Percentiles rank a stretch among this genome's conserved stretches.
Conservation (phyloP, 371 early-diverging fungal species). For the Thermomucor indicae-seudaticae region DNA sequence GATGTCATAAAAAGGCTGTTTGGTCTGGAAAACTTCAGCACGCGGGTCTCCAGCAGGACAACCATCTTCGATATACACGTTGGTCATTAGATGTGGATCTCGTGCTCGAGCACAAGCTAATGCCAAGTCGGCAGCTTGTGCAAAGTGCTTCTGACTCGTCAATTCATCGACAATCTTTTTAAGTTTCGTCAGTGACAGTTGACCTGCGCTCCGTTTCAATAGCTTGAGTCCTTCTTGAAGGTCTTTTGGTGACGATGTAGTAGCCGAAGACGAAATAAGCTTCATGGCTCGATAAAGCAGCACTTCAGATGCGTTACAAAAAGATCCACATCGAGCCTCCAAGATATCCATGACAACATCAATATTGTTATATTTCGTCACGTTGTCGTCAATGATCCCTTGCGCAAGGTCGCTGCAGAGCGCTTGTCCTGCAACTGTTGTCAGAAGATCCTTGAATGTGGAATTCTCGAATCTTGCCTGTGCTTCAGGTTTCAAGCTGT, state of each 20-base stretch:
- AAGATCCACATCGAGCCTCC: conserved; percentile 65
- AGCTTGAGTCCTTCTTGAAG: conserved; percentile 53
- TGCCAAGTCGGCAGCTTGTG: conserved; percentile 51
- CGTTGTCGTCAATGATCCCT: conserved; percentile 50
- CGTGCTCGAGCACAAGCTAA: conserved; percentile 62
- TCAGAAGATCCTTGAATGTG: conserved; percentile 58
- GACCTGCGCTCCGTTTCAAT: conserved; percentile 38
- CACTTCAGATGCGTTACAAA: conserved; percentile 70
- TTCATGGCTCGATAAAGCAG: conserved; percentile 56
- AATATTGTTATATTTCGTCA: conserved; percentile 13
- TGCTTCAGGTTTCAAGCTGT: conserved; percentile 33
- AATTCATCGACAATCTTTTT: conserved; percentile 21
- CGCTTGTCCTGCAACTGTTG: conserved; percentile 51
- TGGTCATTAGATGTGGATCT: conserved; percentile 54
- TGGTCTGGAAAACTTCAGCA: conserved; percentile 25
- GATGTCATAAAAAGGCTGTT: conserved; percentile 54
- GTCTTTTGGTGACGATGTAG: conserved; percentile 38
- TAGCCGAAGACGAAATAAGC: conserved; percentile 20
- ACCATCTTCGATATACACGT: conserved; percentile 35
- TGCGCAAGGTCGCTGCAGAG: conserved; percentile 58
- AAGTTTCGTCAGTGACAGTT: conserved; percentile 25
- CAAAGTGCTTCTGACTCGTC: conserved; percentile 10
- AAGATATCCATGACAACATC: conserved; percentile 34
- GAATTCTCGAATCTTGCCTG: conserved; percentile 37
- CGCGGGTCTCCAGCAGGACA: conserved; percentile 28